phyloP scores from a whole-genome alignment of 129 eudicot species.

The Dittrichia graveolens region DNA sequence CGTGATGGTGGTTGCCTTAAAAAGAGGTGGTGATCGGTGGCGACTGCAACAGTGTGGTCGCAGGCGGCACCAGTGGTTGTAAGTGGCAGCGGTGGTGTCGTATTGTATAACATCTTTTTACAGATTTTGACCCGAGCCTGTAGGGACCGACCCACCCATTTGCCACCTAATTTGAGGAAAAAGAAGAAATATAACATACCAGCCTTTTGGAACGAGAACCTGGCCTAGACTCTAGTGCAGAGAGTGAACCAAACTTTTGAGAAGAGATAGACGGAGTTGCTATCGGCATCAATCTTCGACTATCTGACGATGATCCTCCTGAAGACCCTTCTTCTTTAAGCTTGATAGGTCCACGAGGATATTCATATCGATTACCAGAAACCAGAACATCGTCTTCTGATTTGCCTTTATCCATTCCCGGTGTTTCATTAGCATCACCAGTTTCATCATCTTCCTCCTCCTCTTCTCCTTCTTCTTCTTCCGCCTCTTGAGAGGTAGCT shows the following conservation, averaged over 20 bases:
- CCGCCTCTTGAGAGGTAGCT: slow-evolving; percentile 72
- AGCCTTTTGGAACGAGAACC: slow-evolving; percentile 69
- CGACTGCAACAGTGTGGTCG: too few species aligned
- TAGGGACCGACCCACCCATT: background rate
- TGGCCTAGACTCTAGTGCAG: slow-evolving; percentile 87
- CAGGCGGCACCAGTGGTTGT: too few species aligned
- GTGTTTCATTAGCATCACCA: slow-evolving; percentile 44
- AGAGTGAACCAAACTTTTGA: slow-evolving; percentile 86
- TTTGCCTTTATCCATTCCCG: slow-evolving; percentile 46
- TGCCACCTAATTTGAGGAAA: slow-evolving; percentile 16
- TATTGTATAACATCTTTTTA: too few species aligned
- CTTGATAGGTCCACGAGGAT: slow-evolving; percentile 44
- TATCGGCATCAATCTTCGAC: slow-evolving; percentile 43
- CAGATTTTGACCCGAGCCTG: background rate
- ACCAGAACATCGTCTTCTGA: slow-evolving; percentile 60
- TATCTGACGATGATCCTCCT: slow-evolving; percentile 78
- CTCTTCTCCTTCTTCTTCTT: slow-evolving; percentile 46
- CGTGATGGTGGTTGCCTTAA: too few species aligned
- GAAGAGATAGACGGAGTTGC: slow-evolving; percentile 82
- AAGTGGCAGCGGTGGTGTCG: too few species aligned
- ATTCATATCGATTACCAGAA: slow-evolving; percentile 49
- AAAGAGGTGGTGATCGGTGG: too few species aligned
- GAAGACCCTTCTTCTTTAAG: slow-evolving; percentile 76
- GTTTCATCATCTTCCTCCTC: slow-evolving; percentile 82
- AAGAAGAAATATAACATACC: slow-evolving; percentile 43